Evolutionary conservation across 371 early-diverging fungal species (phyloP), one percentile per base, ranked within the genome.

Genomic region (Pancytospora epiphaga): DNA sequence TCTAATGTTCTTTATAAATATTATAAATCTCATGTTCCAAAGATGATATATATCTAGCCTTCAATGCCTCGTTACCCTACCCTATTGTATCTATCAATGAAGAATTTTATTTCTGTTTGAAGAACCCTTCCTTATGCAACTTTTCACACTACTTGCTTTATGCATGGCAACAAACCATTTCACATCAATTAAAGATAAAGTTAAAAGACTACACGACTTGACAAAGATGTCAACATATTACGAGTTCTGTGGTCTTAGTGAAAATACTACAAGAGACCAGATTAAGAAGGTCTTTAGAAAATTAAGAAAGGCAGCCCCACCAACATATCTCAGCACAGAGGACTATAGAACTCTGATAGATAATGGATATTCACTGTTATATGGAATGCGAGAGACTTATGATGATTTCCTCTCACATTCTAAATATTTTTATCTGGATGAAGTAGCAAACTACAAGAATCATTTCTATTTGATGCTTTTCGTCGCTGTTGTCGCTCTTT

Each of bases 281-380:
- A 66, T 75, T 52, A 73, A 70, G 47, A 70, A 66, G 39, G 49
- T 19, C 3, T 71, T 39, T 38, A 50, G 50, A 34, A 75, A 66
- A 22, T 25, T 69, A 12, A 66, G 37, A 22, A 72, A 29, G 33
- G 15, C 12, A 9, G 47, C 38, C 33, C 38, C 12, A 32, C 64
- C 51, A 0, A 30, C 63, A 3, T 29, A 52, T 4, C 19, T 75
- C 22, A 30, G 47, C 30, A 36, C 32, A 6, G 52, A 70, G 39
- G 57, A 70, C 3, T 62, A 38, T 19, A 60, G 62, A 32, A 47
- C 58, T 0, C 39, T 75, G 12, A 2, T 70, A 4, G 60, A 58
- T 0, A 52, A 27, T 22, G 67, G 62, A 18, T 71, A 54, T 30
- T 32, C 47, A 49, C 34, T 71, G 1, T 34, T 75, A 9, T 67